phyloP scores from a whole-genome alignment of 352 stramenopile genomes.

The Pythium rhizo-oryzae region DNA sequence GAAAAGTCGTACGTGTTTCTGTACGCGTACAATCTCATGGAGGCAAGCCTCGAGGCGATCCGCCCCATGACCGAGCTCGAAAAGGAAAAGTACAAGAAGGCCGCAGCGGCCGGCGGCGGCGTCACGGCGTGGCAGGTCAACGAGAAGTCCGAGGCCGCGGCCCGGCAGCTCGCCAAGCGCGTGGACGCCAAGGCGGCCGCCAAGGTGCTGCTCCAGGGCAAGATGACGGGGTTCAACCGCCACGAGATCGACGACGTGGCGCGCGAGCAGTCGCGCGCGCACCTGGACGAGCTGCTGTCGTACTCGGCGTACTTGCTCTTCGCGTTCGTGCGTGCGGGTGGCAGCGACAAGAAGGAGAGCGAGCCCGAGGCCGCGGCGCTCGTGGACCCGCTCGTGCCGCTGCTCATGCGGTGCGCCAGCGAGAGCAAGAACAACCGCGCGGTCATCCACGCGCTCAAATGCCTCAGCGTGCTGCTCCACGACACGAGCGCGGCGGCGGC shows the following conservation, averaged over 20 bases:
- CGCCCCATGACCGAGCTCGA: constrained; percentile 67
- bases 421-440: constrained; percentile 92
- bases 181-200: constrained; percentile 54
- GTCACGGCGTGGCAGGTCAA: constrained; percentile 73
- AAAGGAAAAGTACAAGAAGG: constrained; percentile 59
- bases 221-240: constrained; percentile 85
- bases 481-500: constrained; percentile 55
- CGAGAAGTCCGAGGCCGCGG: constrained; percentile 73
- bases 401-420: constrained; percentile 91
- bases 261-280: constrained; percentile 45
- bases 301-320: constrained; percentile 83
- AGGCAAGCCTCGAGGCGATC: constrained; percentile 71
- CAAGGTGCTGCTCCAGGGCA: constrained; percentile 61
- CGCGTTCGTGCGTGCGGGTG: constrained; percentile 50
- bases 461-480: constrained; percentile 88
- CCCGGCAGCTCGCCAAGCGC: constrained; percentile 58
- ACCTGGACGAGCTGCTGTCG: constrained; percentile 86
- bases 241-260: constrained; percentile 58
- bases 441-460: constrained; percentile 94
- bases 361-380: constrained; percentile 42
- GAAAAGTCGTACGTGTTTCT: constrained; percentile 87
- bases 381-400: constrained; percentile 91
- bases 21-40: constrained; percentile 85
- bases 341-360: constrained; percentile 23
- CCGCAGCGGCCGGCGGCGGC: constrained; percentile 9